These are phyloP conservation scores for Diaporthe amygdali DNA, from an alignment of 2,329 filamentous ascomycete genomes.

Conservation along the genomic window DNA sequence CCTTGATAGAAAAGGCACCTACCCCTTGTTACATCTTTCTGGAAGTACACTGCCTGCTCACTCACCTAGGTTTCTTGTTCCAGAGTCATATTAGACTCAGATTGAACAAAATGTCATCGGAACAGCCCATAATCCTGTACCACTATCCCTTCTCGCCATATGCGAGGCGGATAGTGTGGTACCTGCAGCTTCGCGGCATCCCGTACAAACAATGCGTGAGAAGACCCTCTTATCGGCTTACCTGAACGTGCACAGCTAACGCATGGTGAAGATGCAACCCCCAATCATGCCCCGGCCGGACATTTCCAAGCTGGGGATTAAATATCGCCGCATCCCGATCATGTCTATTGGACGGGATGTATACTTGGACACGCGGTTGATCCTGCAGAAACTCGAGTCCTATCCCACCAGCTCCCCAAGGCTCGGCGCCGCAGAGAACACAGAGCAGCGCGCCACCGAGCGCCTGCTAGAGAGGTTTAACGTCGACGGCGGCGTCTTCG, in stretches of 20 bases:
- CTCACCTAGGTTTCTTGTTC: not conserved
- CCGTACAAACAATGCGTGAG: conserved; percentile 71
- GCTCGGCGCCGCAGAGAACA: conserved; percentile 40
- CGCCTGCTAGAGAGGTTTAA: conserved; percentile 61
- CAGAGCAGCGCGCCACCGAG: conserved; percentile 52
- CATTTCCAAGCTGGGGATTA: conserved; percentile 62
- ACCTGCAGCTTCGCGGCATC: conserved; percentile 69
- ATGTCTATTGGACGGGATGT: conserved; percentile 70
- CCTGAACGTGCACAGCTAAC: not conserved
- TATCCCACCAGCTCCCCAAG: conserved; percentile 51
- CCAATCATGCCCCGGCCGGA: conserved; percentile 70
- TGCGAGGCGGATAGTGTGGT: conserved; percentile 69
- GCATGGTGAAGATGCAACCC: conserved; percentile 63
- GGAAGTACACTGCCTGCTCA: not conserved
- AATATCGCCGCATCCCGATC: conserved; percentile 73
- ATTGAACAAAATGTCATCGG: conserved; percentile 15
- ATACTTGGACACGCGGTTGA: conserved; percentile 73
- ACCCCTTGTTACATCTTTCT: not conserved
- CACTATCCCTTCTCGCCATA: conserved; percentile 72
- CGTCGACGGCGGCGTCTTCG: conserved; percentile 64
- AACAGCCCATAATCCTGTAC: conserved; percentile 61
- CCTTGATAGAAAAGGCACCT: not conserved
- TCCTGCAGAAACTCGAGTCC: conserved; percentile 67
- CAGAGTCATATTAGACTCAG: too few relatives aligned
- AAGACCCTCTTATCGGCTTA: not conserved